Evolutionary conservation across 1,284 basidiomycete genomes (phyloP).

Genomic region (Sphaerobolus stellatus): DNA sequence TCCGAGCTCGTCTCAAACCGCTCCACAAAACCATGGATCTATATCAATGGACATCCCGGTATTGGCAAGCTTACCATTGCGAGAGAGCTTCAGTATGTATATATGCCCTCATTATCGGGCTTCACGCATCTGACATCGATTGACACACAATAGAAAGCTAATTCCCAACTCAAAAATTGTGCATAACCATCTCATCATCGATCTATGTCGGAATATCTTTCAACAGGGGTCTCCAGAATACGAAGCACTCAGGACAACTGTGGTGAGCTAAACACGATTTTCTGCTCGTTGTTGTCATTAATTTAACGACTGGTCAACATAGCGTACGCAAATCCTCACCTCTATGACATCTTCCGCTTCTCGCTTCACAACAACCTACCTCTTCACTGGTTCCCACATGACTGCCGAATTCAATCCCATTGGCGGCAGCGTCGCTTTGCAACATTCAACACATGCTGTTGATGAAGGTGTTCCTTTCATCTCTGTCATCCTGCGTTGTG

Average conservation of each 20-base stretch:
- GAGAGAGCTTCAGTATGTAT: conserved; percentile 1
- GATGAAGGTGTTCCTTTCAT: neutral
- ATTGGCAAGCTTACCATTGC: conserved; percentile 9
- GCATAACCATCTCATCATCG: conserved; percentile 7
- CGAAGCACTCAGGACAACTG: neutral
- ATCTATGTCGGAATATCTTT: neutral
- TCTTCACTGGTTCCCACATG: conserved; percentile 5
- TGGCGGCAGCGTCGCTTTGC: neutral
- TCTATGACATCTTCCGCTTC: neutral
- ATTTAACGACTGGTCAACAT: neutral
- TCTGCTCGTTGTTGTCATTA: neutral
- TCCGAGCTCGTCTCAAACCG: no score
- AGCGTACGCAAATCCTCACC: neutral
- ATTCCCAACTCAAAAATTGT: conserved; percentile 1
- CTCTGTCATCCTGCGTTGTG: conserved; percentile 1
- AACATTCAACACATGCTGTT: neutral
- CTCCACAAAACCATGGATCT: conserved; percentile 9
- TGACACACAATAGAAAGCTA: neutral
- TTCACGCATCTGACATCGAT: neutral
- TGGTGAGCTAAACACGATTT: neutral
- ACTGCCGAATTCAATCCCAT: neutral
- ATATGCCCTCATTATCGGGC: neutral
- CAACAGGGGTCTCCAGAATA: conserved; percentile 2
- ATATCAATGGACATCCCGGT: conserved; percentile 1
- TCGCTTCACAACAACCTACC: neutral